These are phyloP conservation scores for Boletus fagicola DNA, from an alignment of 768 basidiomycete species.

Conservation along the genomic window DNA sequence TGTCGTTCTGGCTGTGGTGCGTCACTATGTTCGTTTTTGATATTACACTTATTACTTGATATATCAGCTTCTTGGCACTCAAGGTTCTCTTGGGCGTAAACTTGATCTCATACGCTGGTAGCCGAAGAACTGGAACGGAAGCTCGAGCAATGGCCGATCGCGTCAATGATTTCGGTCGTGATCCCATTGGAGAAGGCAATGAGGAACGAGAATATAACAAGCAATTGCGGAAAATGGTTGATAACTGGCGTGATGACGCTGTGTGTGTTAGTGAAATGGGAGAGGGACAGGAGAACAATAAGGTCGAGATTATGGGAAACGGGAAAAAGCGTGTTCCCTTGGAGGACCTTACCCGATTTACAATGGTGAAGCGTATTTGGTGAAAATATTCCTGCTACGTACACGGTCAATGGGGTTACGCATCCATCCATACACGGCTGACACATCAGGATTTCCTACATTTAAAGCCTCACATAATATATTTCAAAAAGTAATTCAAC, in stretches of 20 bases:
- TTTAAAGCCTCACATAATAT: too few relatives aligned
- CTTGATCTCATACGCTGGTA: conserved; percentile 78
- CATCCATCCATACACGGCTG: too few relatives aligned
- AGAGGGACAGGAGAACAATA: conserved; percentile 37
- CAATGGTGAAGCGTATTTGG: conserved; percentile 95
- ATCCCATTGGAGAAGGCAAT: conserved; percentile 86
- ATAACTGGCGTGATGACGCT: conserved; percentile 68
- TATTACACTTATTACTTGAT: neutral
- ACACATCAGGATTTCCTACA: too few relatives aligned
- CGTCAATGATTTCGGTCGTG: conserved; percentile 85
- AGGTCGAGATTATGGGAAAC: conserved; percentile 26
- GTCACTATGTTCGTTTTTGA: conserved; percentile 33
- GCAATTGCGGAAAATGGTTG: conserved; percentile 70
- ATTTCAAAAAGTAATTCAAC: too few relatives aligned
- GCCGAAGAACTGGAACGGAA: conserved; percentile 74
- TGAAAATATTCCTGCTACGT: conserved; percentile 31
- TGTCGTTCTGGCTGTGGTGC: conserved; percentile 85
- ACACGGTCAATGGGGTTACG: too few relatives aligned
- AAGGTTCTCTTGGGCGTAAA: conserved; percentile 93
- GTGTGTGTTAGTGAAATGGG: conserved; percentile 69
- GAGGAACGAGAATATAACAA: conserved; percentile 89
- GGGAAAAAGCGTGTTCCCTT: conserved; percentile 59
- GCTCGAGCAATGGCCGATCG: conserved; percentile 68
- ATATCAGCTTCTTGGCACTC: conserved; percentile 70
- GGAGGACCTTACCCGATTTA: conserved; percentile 90